Evolutionary conservation across 2,329 filamentous ascomycete species (phyloP).

Genomic region (Triangularia setosa): DNA sequence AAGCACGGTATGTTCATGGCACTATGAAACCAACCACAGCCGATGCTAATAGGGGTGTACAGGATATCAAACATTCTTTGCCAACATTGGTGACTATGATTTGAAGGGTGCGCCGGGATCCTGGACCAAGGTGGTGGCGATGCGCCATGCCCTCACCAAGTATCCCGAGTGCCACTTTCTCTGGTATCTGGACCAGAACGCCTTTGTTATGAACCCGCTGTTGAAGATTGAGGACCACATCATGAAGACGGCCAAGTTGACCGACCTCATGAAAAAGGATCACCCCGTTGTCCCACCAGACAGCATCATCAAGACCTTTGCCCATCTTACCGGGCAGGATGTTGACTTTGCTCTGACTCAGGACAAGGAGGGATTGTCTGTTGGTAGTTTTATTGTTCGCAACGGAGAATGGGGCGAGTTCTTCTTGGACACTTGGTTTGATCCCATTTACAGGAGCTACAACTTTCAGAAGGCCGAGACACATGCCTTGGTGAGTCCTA

Average conservation of each 20-base stretch:
- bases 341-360: conserved; percentile 82
- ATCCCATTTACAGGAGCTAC: conserved; percentile 88
- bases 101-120: conserved; percentile 56
- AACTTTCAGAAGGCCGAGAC: conserved; percentile 94
- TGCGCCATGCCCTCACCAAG: conserved; percentile 82
- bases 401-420: conserved; percentile 89
- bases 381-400: conserved; percentile 73
- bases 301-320: conserved; percentile 93
- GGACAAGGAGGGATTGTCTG: conserved; percentile 73
- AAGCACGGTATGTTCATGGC: conserved; percentile 68
- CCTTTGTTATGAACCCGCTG: conserved; percentile 81
- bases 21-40: not conserved
- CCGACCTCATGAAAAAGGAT: conserved; percentile 78
- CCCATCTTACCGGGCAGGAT: conserved; percentile 70
- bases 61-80: conserved; percentile 87
- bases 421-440: conserved; percentile 93
- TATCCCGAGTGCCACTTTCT: conserved; percentile 75
- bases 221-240: conserved; percentile 68
- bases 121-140: conserved; percentile 77
- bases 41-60: not conserved
- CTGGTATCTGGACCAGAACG: conserved; percentile 82
- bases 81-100: conserved; percentile 71
- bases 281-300: conserved; percentile 87
- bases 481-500: conserved; percentile 71
- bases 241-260: conserved; percentile 62